Conservation (phyloP, 768 basidiomycete species). For the Tremella fuciformis region DNA sequence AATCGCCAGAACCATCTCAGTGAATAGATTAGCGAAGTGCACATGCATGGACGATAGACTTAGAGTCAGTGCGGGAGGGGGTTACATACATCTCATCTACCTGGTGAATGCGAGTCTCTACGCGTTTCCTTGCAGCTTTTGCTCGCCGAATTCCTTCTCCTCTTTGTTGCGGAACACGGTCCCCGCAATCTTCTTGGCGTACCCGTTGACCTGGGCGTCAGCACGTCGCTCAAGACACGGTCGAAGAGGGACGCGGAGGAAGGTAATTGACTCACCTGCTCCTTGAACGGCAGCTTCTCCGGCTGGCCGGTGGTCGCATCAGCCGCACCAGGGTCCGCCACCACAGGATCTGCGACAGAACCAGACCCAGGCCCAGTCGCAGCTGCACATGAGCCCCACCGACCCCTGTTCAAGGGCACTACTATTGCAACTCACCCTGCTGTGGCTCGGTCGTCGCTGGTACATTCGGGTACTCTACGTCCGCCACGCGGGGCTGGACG, state of each 20-base stretch:
- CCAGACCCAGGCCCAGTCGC: slow-evolving; percentile 42
- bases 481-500: slow-evolving; percentile 27
- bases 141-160: slow-evolving; percentile 40
- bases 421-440: slow-evolving; percentile 30
- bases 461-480: slow-evolving; percentile 27
- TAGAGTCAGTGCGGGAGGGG: no score
- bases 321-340: background rate
- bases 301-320: background rate
- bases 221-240: background rate
- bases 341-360: slow-evolving; percentile 14
- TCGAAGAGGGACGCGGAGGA: background rate
- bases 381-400: slow-evolving; percentile 20
- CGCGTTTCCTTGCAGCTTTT: slow-evolving; percentile 29
- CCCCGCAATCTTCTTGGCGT: slow-evolving; percentile 46
- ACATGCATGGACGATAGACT: no score
- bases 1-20: no score
- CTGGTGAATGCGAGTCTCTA: slow-evolving; percentile 2
- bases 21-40: no score
- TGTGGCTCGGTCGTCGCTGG: slow-evolving; percentile 32
- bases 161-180: slow-evolving; percentile 33
- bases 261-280: slow-evolving; percentile 36
- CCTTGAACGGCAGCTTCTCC: slow-evolving; percentile 41
- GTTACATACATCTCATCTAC: no score
- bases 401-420: background rate
- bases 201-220: slow-evolving; percentile 37